Base-by-base conservation (phyloP, 163 green algal species). In the Volvox carteri region DNA sequence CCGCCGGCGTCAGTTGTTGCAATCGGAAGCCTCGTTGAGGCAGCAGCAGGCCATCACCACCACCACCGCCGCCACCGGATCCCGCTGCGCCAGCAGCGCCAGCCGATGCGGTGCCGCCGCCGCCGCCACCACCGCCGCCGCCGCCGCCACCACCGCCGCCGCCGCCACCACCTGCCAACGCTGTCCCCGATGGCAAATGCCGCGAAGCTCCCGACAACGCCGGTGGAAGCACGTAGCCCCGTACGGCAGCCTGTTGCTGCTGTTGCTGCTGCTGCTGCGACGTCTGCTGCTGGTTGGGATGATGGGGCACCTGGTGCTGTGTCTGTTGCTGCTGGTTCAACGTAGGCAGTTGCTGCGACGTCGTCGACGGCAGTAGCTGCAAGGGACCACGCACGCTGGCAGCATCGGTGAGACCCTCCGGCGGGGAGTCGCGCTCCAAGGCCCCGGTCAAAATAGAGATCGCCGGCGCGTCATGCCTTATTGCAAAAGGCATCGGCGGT, bases 111-210 rank as follows among this genome's bases (percentile, higher is more conserved):
- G n/a, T n/a, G n/a, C n/a, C n/a, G n/a, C n/a, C n/a, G n/a, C n/a
- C n/a, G n/a, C n/a, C n/a, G 62, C 62, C 62, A 41, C 62, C 23
- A 42, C n/a, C 12, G 4, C n/a, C 4, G 28, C 62, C 30, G 3
- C 62, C 30, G 62, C 62, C 62, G 23, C 60, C 23, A 19, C 18
- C 60, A 30, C 60, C 23, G 60, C 60, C 60, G 8, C 62, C 62
- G 62, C 62, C 62, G 62, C 62, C n/a, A 74, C n/a, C 62, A 41
- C 62, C 62, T n/a, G n/a, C n/a, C n/a, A n/a, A n/a, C n/a, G n/a
- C n/a, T n/a, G n/a, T n/a, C n/a, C n/a, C n/a, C n/a, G n/a, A n/a
- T n/a, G n/a, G n/a, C n/a, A n/a, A n/a, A n/a, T n/a, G n/a, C n/a
- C n/a, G n/a, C n/a, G n/a, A n/a, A n/a, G n/a, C n/a, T n/a, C n/a